These are phyloP conservation scores for Fusarium aywerte DNA, from an alignment of 2,329 filamentous ascomycete genomes.

Conservation along the genomic window DNA sequence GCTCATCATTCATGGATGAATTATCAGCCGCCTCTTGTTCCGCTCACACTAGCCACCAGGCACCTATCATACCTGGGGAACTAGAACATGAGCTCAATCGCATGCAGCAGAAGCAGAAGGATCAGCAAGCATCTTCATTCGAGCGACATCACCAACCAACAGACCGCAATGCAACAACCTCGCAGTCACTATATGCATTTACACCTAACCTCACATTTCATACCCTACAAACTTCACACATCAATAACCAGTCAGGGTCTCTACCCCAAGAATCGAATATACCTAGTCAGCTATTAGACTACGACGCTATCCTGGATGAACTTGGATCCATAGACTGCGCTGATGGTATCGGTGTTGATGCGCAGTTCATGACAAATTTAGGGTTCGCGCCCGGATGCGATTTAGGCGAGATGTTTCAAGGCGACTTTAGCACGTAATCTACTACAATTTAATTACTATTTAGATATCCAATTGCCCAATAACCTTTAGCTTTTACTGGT, in stretches of 20 bases:
- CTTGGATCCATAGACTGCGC: constrained; percentile 62
- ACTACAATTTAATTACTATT: constrained; percentile 18
- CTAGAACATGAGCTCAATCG: constrained; percentile 41
- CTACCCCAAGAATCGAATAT: constrained; percentile 37
- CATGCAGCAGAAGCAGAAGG: constrained; percentile 37
- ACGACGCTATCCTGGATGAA: constrained; percentile 64
- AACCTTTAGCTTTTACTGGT: not conserved
- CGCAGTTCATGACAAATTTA: constrained; percentile 74
- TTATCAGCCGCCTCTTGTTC: constrained; percentile 46
- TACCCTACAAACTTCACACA: constrained; percentile 39
- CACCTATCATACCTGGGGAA: constrained; percentile 39
- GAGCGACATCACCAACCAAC: constrained; percentile 33
- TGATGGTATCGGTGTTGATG: constrained; percentile 63
- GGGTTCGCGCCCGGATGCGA: constrained; percentile 72
- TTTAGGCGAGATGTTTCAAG: constrained; percentile 62
- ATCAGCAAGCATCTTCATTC: constrained; percentile 38
- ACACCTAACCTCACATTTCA: constrained; percentile 44
- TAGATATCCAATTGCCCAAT: not conserved
- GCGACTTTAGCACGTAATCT: constrained; percentile 52
- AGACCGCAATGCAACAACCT: constrained; percentile 35
- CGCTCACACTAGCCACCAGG: constrained; percentile 36
- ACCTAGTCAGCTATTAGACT: constrained; percentile 53
- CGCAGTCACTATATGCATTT: constrained; percentile 40
- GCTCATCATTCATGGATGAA: constrained; percentile 43
- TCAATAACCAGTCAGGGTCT: constrained; percentile 37